Base-by-base conservation (phyloP, 169 alveolate species). In the Toxoplasma gondii region DNA sequence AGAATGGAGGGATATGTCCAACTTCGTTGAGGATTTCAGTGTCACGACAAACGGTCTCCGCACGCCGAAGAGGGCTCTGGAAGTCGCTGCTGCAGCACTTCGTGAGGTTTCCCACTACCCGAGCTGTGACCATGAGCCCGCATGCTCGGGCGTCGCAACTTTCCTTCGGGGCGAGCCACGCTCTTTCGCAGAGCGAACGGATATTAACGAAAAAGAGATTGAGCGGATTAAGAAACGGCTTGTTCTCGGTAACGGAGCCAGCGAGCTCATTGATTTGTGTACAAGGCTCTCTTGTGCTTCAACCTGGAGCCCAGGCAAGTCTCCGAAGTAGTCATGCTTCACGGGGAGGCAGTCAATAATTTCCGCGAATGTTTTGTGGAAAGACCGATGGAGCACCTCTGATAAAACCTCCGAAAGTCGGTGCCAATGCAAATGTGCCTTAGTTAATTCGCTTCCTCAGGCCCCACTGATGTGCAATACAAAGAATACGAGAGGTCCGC, bases 401-500 rank as follows among this genome's bases (percentile, higher is more conserved):
- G 38, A 34, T 78, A 22, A 22, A 27, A 41, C 43, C 43, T 22
- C 27, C 44, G 27, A 29, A 24, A 64, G 19, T 16, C 39, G 58
- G 41, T 16, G 22, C 54, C 0, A 36, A 24, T 74, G 38, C 31
- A 87, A 64, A 41, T 53, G 38, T 36, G 36, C 45, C 9, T 36
- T 16, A n/a, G 64, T 53, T n/a, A 80, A 36, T 0, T 16, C 27
- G 54, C 31, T 78, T 43, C 64, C 19, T 39, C 80, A 93, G 95
- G 95, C 31, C 94, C 94, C 44, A 45, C 67, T 31, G 88, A 70
- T 49, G 88, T 78, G 49, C 94, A 93, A 49, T 93, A 93, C 87
- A 88, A 93, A 39, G 95, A 93, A 74, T 93, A 93, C 74, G 94
- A 88, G 91, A 88, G 95, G 39, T 54, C 95, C 41, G 95, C 95